These are phyloP conservation scores for Cryphonectria radicalis DNA, from an alignment of 2,329 filamentous ascomycete species.

Conservation along the genomic window DNA sequence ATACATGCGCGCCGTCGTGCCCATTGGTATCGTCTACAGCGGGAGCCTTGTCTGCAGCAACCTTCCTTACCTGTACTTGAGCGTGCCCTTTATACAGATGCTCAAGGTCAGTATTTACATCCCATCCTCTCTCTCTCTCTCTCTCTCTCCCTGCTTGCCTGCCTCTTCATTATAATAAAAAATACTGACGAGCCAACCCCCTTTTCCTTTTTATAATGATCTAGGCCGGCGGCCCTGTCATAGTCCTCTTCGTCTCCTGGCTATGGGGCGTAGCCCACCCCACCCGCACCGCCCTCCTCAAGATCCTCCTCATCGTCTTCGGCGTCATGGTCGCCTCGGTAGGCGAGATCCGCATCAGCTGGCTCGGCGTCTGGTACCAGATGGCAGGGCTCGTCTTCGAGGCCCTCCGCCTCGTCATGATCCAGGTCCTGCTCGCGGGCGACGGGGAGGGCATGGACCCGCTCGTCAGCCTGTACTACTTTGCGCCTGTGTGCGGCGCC, in stretches of 20 bases:
- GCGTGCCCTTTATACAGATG: slow-evolving; percentile 97
- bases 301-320: slow-evolving; percentile 56
- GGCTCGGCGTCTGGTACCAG: slow-evolving; percentile 71
- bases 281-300: slow-evolving; percentile 48
- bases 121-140: background rate
- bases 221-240: slow-evolving; percentile 67
- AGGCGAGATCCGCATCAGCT: slow-evolving; percentile 72
- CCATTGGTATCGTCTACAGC: slow-evolving; percentile 92
- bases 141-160: background rate
- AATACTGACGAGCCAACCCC: background rate
- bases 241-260: slow-evolving; percentile 70
- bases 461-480: slow-evolving; percentile 87
- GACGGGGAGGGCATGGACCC: slow-evolving; percentile 86
- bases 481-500: slow-evolving; percentile 79
- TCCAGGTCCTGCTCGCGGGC: slow-evolving; percentile 77
- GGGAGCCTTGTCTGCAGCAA: slow-evolving; percentile 94
- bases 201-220: background rate
- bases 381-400: slow-evolving; percentile 78
- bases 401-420: slow-evolving; percentile 81
- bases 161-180: background rate
- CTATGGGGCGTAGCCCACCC: slow-evolving; percentile 56
- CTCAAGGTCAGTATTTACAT: slow-evolving; percentile 69
- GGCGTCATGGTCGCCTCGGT: slow-evolving; percentile 57
- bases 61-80: slow-evolving; percentile 89
- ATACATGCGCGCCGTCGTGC: slow-evolving; percentile 88